These are phyloP conservation scores for Circinella umbellata DNA, from an alignment of 371 early-diverging fungal genomes.

Conservation along the genomic window DNA sequence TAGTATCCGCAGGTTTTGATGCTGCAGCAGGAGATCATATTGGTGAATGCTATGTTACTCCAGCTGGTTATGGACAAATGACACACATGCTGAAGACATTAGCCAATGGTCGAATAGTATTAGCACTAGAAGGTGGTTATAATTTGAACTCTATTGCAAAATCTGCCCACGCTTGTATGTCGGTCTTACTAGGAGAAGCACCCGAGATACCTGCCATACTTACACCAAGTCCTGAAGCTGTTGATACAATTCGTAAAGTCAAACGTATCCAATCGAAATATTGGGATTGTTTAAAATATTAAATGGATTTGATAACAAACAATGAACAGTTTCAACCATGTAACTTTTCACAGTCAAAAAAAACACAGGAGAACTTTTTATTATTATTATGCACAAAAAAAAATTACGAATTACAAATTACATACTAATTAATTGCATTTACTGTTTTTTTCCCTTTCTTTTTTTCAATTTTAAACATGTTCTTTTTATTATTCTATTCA, in stretches of 20 bases:
- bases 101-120: conserved; percentile 74
- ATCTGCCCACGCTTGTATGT: conserved; percentile 78
- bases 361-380: too few relatives aligned
- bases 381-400: too few relatives aligned
- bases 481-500: too few relatives aligned
- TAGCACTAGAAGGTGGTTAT: conserved; percentile 89
- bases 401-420: too few relatives aligned
- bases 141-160: conserved; percentile 74
- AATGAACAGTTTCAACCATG: too few relatives aligned
- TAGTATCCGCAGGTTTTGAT: conserved; percentile 92
- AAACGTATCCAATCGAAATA: conserved; percentile 50
- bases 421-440: too few relatives aligned
- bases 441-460: too few relatives aligned
- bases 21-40: conserved; percentile 86
- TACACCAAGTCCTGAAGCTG: conserved; percentile 44
- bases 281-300: conserved; percentile 46
- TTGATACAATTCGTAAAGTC: conserved; percentile 55
- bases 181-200: conserved; percentile 71
- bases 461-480: too few relatives aligned
- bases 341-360: too few relatives aligned
- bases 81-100: conserved; percentile 76
- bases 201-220: conserved; percentile 43
- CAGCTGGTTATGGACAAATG: conserved; percentile 87
- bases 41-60: conserved; percentile 85
- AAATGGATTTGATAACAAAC: not conserved